Conservation (phyloP, 306 rosid species). For the Rosa chinensis region DNA sequence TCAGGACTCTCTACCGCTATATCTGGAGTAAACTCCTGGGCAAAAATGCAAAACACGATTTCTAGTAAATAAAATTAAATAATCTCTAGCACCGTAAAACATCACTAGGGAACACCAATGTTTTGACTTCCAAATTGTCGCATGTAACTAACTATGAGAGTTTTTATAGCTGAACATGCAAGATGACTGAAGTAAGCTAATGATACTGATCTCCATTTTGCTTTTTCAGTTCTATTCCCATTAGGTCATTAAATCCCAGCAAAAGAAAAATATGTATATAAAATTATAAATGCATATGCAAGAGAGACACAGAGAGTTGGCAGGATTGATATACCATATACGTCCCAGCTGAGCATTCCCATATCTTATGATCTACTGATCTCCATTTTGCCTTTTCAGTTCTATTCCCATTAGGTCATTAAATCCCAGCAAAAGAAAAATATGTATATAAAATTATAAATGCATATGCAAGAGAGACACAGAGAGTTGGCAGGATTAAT, state of each 20-base stretch:
- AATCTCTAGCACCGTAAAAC: not conserved
- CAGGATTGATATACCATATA: too few species aligned
- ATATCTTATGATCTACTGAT: not conserved
- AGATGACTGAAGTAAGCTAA: not conserved
- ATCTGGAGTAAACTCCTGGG: constrained; percentile 63
- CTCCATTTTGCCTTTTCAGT: not conserved
- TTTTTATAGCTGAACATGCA: not conserved
- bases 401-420: not conserved
- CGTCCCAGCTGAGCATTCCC: too few species aligned
- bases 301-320: too few species aligned
- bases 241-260: not conserved
- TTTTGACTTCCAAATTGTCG: not conserved
- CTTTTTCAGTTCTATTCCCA: not conserved
- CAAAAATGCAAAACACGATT: constrained; percentile 26
- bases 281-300: not conserved
- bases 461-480: constrained; percentile 1
- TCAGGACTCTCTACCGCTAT: constrained; percentile 54
- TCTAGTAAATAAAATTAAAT: constrained; percentile 12
- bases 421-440: not conserved
- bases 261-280: not conserved
- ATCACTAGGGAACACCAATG: not conserved
- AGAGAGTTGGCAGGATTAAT: constrained; percentile 25
- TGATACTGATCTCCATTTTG: not conserved
- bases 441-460: not conserved
- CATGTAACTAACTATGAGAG: not conserved